Percentiles rank a stretch among this genome's conserved stretches.
These are phyloP conservation scores for Suhomyces yuchorum DNA, from an alignment of 1,139 yeast species.

Conservation along the genomic window DNA sequence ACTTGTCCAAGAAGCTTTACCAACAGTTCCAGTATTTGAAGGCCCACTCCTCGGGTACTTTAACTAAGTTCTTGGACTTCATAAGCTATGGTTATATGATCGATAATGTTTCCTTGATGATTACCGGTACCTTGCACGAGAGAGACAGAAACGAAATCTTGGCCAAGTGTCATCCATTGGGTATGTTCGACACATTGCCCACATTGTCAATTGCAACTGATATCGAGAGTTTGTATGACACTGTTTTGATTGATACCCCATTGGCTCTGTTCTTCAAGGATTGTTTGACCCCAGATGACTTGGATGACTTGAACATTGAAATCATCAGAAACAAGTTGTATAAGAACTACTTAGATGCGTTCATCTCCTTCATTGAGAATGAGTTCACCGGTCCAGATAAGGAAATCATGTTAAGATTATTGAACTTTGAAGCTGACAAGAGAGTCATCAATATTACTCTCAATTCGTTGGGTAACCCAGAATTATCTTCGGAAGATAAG, in stretches of 20 bases:
- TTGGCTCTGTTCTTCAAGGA: conserved; percentile 94
- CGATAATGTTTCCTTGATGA: conserved; percentile 93
- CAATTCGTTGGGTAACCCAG: conserved; percentile 81
- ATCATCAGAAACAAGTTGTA: conserved; percentile 88
- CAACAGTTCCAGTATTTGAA: conserved; percentile 84
- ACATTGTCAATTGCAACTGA: conserved; percentile 94
- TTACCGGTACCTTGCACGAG: conserved; percentile 95
- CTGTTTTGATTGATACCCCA: conserved; percentile 96
- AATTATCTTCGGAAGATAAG: conserved; percentile 71
- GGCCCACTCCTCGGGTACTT: conserved; percentile 79
- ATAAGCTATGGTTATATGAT: conserved; percentile 97
- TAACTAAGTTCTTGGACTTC: conserved; percentile 82
- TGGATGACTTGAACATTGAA: conserved; percentile 94
- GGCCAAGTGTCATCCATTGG: conserved; percentile 91
- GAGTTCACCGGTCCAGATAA: conserved; percentile 74
- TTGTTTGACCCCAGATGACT: conserved; percentile 88
- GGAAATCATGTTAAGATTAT: conserved; percentile 75
- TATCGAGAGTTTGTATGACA: conserved; percentile 85
- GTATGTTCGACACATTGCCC: conserved; percentile 98
- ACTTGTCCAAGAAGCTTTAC: conserved; percentile 72
- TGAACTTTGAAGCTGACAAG: conserved; percentile 93
- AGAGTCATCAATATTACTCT: conserved; percentile 88
- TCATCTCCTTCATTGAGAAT: conserved; percentile 61
- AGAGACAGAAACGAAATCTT: conserved; percentile 86
- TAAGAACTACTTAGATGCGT: conserved; percentile 91